phyloP scores from a whole-genome alignment of 306 rosid species.

The Lagenaria siceraria region DNA sequence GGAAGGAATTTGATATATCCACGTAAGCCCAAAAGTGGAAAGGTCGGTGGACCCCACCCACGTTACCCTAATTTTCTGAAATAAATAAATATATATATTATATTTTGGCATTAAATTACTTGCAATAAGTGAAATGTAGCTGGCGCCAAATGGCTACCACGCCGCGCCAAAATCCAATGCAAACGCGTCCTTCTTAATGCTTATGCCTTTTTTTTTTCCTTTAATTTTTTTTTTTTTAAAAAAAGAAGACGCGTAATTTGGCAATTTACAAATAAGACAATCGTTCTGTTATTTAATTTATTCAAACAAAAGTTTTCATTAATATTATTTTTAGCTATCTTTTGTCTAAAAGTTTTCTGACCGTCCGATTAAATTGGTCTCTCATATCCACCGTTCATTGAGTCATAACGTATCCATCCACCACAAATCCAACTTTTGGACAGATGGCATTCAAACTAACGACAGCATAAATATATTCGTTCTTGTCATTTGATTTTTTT shows the following conservation, averaged over 20 bases:
- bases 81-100: no score
- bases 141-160: background rate
- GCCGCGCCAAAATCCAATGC: background rate
- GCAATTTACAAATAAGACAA: no score
- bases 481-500: background rate
- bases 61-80: background rate
- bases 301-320: no score
- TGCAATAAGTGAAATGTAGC: background rate
- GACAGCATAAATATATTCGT: background rate
- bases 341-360: background rate
- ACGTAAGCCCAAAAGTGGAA: background rate
- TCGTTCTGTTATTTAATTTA: no score
- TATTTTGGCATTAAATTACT: no score
- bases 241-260: background rate
- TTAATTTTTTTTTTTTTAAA: no score
- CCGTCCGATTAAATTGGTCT: background rate
- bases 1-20: background rate
- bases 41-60: background rate
- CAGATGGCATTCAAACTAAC: background rate
- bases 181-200: background rate
- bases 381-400: background rate
- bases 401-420: background rate
- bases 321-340: no score
- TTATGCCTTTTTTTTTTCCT: no score
- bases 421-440: background rate